Evolutionary conservation across 148 eudicot species (phyloP), one percentile per base, ranked within the genome.

Genomic region (Rhododendron molle): DNA sequence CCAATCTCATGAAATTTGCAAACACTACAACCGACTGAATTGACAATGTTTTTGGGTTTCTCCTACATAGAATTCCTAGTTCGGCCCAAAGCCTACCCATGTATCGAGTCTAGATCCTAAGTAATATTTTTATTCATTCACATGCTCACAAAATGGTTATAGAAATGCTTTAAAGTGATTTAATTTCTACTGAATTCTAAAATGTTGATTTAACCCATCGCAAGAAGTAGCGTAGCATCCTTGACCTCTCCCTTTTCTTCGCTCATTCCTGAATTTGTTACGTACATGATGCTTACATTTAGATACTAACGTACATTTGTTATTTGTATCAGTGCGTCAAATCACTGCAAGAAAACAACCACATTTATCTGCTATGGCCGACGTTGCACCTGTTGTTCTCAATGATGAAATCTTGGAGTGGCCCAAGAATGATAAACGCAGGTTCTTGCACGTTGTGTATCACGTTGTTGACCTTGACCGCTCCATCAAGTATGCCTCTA

Each of bases 381-480:
- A 89, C 76, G 81, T 73, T 79, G 90, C 86, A 60, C 84, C 92
- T 16, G 91, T 84, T 90, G 91, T 85, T 71, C 86, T 93, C 34
- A 88, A 83, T 84, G 82, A 44, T 3, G 98, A 92, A 86, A 71
- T 94, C 88, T 87, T 93, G 91, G 96, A 95, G 78, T 96, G 95
- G 94, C 93, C 96, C 76, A 91, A 92, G 88, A 92, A 95, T 79
- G 98, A 96, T 62, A 96, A 93, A 76, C 92, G 93, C 14, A 82
- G 98, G 76, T 36, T 95, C 20, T 85, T 94, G 60, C 99, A 95
- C 86, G 97, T 86, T 79, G 99, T 96, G n/a, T 95, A 95, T 83
- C 97, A 96, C 21, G 99, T 96, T 80, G 98, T 94, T 86, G 93
- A 96, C 90, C 96, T 96, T 84, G 97, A 96, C 21, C 92, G 92